Conservation (phyloP, 768 basidiomycete species). For the Leccinum olivaceopallidum region DNA sequence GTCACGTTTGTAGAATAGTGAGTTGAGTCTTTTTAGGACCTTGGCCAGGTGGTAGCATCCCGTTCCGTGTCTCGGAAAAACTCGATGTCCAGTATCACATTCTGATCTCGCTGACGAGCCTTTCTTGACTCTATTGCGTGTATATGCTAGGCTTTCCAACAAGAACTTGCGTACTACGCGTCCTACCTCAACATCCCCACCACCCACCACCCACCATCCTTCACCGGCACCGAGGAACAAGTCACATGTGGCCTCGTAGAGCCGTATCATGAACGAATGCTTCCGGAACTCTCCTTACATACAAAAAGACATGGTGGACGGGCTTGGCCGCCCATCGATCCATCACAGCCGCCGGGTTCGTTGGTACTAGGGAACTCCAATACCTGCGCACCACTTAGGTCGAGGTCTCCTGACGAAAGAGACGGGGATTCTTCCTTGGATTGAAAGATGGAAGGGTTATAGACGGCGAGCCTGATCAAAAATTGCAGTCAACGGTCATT, state of each 20-base stretch:
- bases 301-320: constrained; percentile 76
- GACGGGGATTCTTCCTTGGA: constrained; percentile 38
- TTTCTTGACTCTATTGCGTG: neutral
- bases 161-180: constrained; percentile 84
- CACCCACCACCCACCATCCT: constrained; percentile 67
- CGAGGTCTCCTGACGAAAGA: constrained; percentile 25
- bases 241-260: constrained; percentile 87
- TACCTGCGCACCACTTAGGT: constrained; percentile 24
- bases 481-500: constrained; percentile 79
- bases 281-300: constrained; percentile 69
- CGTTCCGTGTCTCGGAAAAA: constrained; percentile 21
- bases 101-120: constrained; percentile 11
- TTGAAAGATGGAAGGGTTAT: constrained; percentile 66
- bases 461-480: constrained; percentile 81
- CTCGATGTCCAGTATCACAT: constrained; percentile 13
- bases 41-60: neutral
- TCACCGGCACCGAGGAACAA: constrained; percentile 69
- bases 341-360: constrained; percentile 63
- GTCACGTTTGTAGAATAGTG: constrained; percentile 95
- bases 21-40: constrained; percentile 32
- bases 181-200: constrained; percentile 87
- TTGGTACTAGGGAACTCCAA: constrained; percentile 59
- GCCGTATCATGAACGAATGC: constrained; percentile 84
- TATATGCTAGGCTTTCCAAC: constrained; percentile 72
- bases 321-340: constrained; percentile 96